Percentiles rank a stretch among this genome's conserved stretches.
Conservation (phyloP, 805 yeast species). For the Cyberlindnera xishuangbannaensis region DNA sequence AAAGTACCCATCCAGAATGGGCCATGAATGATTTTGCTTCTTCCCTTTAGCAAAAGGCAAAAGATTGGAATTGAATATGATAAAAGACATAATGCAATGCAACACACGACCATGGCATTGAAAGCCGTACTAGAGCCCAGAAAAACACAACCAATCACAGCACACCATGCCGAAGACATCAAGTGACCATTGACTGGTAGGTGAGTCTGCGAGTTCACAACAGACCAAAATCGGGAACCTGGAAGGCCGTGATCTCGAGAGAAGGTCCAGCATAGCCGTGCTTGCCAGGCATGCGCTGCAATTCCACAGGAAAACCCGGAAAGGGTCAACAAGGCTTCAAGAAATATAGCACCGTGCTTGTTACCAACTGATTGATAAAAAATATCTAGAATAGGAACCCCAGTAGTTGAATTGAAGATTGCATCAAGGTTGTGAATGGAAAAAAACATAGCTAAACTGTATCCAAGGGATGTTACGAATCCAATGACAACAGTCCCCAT, state of each 20-base stretch:
- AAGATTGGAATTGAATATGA: conserved; percentile 53
- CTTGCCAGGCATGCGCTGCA: conserved; percentile 63
- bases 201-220: conserved; percentile 40
- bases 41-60: conserved; percentile 42
- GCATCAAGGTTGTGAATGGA: conserved; percentile 47
- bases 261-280: conserved; percentile 63
- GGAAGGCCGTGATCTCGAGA: conserved; percentile 61
- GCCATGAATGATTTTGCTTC: conserved; percentile 51
- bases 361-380: conserved; percentile 50
- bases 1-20: conserved; percentile 61
- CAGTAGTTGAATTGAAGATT: conserved; percentile 43
- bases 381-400: conserved; percentile 59
- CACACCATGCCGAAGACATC: conserved; percentile 47
- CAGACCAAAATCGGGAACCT: conserved; percentile 44
- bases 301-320: conserved; percentile 56
- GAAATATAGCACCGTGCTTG: conserved; percentile 48
- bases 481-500: conserved; percentile 62
- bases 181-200: conserved; percentile 56
- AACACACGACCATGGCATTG: conserved; percentile 56
- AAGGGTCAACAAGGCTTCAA: conserved; percentile 42
- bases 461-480: conserved; percentile 50
- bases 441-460: conserved; percentile 52
- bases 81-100: conserved; percentile 51
- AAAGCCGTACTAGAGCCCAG: conserved; percentile 64
- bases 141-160: conserved; percentile 54